phyloP scores from a whole-genome alignment of 2,329 filamentous ascomycete genomes.

The Pochonia chlamydosporia region DNA sequence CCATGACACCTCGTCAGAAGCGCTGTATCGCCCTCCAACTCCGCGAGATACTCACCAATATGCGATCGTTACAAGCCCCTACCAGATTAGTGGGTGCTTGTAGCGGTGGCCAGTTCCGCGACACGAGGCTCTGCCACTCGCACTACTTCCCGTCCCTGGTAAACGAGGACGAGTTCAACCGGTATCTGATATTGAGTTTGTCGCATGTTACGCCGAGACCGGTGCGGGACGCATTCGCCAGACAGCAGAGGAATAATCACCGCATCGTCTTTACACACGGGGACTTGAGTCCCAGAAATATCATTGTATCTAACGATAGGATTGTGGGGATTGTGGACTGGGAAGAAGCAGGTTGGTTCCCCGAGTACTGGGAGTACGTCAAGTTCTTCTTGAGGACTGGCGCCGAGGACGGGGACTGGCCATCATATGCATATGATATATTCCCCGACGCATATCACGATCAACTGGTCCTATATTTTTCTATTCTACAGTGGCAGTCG shows the following conservation, averaged over 20 bases:
- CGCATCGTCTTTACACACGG: constrained; percentile 2
- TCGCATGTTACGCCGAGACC: neutral
- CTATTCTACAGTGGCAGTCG: constrained; percentile 2
- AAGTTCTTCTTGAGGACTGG: constrained; percentile 3
- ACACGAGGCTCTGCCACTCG: neutral
- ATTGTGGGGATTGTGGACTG: constrained; percentile 3
- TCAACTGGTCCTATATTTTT: neutral
- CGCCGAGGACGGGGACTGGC: constrained; percentile 2
- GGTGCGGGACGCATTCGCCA: neutral
- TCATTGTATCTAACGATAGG: neutral
- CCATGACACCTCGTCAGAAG: neutral
- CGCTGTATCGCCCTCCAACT: constrained; percentile 1
- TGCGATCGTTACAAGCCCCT: neutral
- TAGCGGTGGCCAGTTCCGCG: neutral
- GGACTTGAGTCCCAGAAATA: neutral
- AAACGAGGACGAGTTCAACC: constrained; percentile 1
- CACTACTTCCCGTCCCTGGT: neutral
- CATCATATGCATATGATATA: neutral
- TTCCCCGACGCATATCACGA: constrained; percentile 1
- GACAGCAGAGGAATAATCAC: neutral
- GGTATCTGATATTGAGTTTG: neutral
- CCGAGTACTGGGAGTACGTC: constrained; percentile 5
- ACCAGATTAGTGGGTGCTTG: neutral
- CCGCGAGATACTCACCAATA: neutral
- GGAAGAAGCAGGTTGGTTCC: constrained; percentile 5